Base-by-base conservation (phyloP, 352 stramenopile species). In the Phytophthora syringae region DNA sequence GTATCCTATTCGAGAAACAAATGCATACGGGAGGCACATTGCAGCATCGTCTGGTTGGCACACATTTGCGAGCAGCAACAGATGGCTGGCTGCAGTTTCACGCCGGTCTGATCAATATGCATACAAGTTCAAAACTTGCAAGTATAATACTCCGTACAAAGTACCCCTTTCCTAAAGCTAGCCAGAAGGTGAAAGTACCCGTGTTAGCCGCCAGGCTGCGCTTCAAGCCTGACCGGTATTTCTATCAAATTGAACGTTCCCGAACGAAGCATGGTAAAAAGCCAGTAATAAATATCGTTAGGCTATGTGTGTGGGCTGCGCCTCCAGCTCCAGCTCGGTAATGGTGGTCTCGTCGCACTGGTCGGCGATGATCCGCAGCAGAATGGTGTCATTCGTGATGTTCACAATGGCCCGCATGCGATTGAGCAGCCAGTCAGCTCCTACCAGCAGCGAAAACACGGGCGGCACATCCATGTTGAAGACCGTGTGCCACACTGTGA, bases 331-430 rank as follows among this genome's bases (percentile, higher is more conserved):
- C 1, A 73, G 52, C 56, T 72, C 67, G 20, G 44, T 52, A 28
- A 64, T 64, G 30, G 58, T 62, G 21, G 78, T 86, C 64, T 93
- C 84, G 42, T 88, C 80, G 44, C 80, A 88, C 54, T 91, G 79
- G 12, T 85, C 76, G 6, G 80, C 82, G 56, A 94, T 88, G 60
- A 94, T 92, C 2, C 86, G 76, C 28, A 77, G 64, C 21, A 92
- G 61, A 52, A 92, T 89, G 11, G 82, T 88, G 72, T 92, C 83
- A 61, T 91, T 91, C 21, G 82, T 90, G 70, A 94, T 89, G 64
- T 92, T 94, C 52, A 90, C 77, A 42, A 92, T 70, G 36, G 83
- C 74, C 28, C 80, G 77, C 72, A 89, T 84, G 52, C 84, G 82
- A 55, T 92, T 83, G 22, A 94, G 53, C 53, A 92, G 66, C 79